These are phyloP conservation scores for Xanthoconium purpureum DNA, from an alignment of 768 basidiomycete genomes.

Conservation along the genomic window DNA sequence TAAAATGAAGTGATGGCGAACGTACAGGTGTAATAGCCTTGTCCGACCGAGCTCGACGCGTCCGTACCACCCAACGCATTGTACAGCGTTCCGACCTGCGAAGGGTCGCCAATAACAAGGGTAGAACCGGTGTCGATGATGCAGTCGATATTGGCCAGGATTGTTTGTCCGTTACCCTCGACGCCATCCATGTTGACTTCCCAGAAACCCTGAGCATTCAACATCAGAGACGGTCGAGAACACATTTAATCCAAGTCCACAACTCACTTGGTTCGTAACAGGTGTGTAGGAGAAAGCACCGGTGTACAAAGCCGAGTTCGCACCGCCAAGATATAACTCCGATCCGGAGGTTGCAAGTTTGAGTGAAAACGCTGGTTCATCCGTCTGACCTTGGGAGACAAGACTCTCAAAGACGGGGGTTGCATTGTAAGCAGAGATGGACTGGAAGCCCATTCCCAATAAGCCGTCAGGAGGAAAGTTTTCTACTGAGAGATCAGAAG, in stretches of 20 bases:
- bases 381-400: constrained; percentile 32
- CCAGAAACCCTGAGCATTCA: constrained; percentile 15
- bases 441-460: constrained; percentile 42
- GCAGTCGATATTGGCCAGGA: constrained; percentile 6
- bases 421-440: constrained; percentile 34
- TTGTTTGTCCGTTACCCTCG: not conserved
- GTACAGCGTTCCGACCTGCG: constrained; percentile 20
- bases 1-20: constrained; percentile 9
- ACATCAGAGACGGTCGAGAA: not conserved
- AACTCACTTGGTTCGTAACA: constrained; percentile 8
- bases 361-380: constrained; percentile 43
- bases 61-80: constrained; percentile 23
- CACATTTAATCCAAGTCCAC: not conserved
- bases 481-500: not conserved
- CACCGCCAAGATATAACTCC: constrained; percentile 53
- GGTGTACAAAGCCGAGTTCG: constrained; percentile 41
- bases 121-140: constrained; percentile 25
- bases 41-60: constrained; percentile 14
- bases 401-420: constrained; percentile 42
- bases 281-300: constrained; percentile 40
- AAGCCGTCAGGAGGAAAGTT: constrained; percentile 26
- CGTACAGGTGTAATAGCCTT: constrained; percentile 35
- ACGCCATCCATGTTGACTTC: constrained; percentile 15
- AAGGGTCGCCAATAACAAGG: constrained; percentile 5
- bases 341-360: constrained; percentile 40